phyloP scores from a whole-genome alignment of 257 asterid species.

The Solanum chaucha region DNA sequence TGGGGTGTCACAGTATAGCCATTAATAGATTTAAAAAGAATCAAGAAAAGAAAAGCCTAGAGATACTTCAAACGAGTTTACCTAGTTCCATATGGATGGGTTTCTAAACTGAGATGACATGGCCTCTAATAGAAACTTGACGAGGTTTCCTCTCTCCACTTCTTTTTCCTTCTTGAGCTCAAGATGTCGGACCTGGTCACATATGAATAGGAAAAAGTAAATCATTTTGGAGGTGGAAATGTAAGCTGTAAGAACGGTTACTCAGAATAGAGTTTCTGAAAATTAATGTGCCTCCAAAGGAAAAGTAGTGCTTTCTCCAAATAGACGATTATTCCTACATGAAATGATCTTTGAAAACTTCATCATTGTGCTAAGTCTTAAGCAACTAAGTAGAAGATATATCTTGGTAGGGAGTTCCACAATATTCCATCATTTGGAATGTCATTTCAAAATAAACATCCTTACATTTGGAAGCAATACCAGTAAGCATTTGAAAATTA shows the following conservation, averaged over 20 bases:
- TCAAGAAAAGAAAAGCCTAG: not conserved
- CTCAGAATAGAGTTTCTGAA: not conserved
- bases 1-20: not conserved
- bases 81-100: constrained; percentile 83
- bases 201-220: constrained; percentile 4
- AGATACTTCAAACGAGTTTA: not conserved
- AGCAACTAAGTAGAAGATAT: not conserved
- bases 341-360: not conserved
- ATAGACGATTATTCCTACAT: not conserved
- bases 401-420: not conserved
- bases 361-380: not conserved
- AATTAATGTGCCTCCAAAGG: not conserved
- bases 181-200: constrained; percentile 79
- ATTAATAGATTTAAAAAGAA: not conserved
- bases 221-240: not conserved
- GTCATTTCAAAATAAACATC: not conserved
- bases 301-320: not conserved
- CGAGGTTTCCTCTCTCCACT: constrained; percentile 55
- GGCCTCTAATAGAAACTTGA: constrained; percentile 69
- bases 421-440: not conserved
- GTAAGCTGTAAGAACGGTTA: not conserved
- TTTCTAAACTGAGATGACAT: constrained; percentile 76
- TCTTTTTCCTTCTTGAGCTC: constrained; percentile 87
- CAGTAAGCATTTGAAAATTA: not conserved
- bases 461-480: not conserved